phyloP scores from a whole-genome alignment of 306 rosid genomes.

The Inga leiocalycina region DNA sequence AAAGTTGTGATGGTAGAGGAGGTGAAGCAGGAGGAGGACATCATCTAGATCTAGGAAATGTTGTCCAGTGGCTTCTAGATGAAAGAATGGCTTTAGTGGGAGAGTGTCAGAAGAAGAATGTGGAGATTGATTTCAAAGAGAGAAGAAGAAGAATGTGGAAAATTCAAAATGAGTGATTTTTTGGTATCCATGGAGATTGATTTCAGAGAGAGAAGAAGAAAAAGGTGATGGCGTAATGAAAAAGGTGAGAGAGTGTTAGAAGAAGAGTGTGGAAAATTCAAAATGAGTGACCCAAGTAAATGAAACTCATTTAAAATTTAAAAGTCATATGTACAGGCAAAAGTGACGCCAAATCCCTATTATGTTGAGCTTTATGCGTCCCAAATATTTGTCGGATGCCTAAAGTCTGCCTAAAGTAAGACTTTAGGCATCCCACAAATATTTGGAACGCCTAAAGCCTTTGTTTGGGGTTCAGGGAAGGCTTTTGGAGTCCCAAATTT shows the following conservation, averaged over 20 bases:
- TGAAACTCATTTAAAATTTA: slow-evolving; percentile 8
- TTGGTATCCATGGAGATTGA: slow-evolving; percentile 48
- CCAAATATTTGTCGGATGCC: too few relatives aligned
- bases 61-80: too few relatives aligned
- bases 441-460: too few relatives aligned
- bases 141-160: background rate
- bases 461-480: too few relatives aligned
- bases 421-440: too few relatives aligned
- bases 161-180: background rate
- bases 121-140: slow-evolving; percentile 5
- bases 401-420: too few relatives aligned
- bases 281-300: slow-evolving; percentile 39
- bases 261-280: background rate
- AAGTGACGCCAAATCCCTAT: too few relatives aligned
- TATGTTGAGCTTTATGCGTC: too few relatives aligned
- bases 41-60: slow-evolving; percentile 44
- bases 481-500: too few relatives aligned
- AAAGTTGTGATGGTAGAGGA: slow-evolving; percentile 28
- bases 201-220: background rate
- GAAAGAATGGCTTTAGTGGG: too few relatives aligned
- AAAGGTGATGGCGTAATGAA: background rate
- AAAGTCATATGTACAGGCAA: background rate
- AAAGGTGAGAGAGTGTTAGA: slow-evolving; percentile 21
- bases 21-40: slow-evolving; percentile 80
- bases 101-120: slow-evolving; percentile 36